Percentiles rank a stretch among this genome's conserved stretches.
phyloP scores from a whole-genome alignment of 2,329 filamentous ascomycete species.

The Orbilia blumenaviensis region DNA sequence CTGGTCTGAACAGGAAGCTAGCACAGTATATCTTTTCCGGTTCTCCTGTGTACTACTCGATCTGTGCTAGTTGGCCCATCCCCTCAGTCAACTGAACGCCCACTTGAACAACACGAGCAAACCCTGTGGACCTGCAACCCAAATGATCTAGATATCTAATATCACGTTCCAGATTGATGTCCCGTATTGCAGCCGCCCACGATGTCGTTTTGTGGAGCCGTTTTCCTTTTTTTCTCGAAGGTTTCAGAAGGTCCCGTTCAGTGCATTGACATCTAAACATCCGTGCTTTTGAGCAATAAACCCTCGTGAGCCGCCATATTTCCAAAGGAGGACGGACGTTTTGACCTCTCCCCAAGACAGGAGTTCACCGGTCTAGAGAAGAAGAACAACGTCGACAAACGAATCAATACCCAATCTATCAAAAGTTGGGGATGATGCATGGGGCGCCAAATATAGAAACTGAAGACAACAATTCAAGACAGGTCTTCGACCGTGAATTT shows the following conservation, averaged over 20 bases:
- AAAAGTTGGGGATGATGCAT: conserved; percentile 19
- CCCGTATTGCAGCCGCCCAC: conserved; percentile 35
- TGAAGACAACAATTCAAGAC: neutral
- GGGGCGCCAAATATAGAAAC: conserved; percentile 47
- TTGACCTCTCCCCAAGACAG: conserved; percentile 51
- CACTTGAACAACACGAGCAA: conserved; percentile 15
- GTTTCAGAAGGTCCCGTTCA: conserved; percentile 32
- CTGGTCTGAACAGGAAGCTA: conserved; percentile 53
- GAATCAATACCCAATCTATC: conserved; percentile 21
- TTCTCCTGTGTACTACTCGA: conserved; percentile 53
- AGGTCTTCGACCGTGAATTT: neutral
- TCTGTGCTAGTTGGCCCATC: conserved; percentile 36
- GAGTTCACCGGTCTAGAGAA: conserved; percentile 19
- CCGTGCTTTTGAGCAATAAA: conserved; percentile 42
- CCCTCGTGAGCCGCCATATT: conserved; percentile 38
- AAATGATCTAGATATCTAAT: conserved; percentile 13
- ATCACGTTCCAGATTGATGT: conserved; percentile 39
- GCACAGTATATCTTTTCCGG: conserved; percentile 50
- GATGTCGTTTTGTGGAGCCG: conserved; percentile 15
- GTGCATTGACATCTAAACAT: conserved; percentile 54
- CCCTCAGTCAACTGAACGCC: neutral
- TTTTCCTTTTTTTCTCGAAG: conserved; percentile 50
- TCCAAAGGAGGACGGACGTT: conserved; percentile 52
- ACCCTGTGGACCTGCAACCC: conserved; percentile 13
- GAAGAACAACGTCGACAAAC: conserved; percentile 28